These are phyloP conservation scores for Cryptococcus amylolentus DNA, from an alignment of 1,284 basidiomycete species.

Conservation along the genomic window DNA sequence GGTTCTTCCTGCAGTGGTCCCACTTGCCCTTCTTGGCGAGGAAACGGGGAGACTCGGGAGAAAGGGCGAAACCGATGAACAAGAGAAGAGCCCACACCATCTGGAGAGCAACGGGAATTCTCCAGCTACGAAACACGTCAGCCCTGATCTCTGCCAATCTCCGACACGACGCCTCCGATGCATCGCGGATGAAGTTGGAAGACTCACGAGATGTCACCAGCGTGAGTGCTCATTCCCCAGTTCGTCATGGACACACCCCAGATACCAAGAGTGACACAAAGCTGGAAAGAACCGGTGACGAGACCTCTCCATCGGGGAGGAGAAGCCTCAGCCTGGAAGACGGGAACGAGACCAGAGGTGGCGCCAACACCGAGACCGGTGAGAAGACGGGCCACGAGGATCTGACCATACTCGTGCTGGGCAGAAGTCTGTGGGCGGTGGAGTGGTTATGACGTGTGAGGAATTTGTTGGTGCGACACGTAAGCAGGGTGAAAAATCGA, in stretches of 20 bases:
- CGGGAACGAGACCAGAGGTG: constrained; percentile 50
- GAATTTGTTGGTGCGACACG: neutral
- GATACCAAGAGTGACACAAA: constrained; percentile 50
- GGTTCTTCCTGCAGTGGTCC: constrained; percentile 46
- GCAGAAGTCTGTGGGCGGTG: constrained; percentile 28
- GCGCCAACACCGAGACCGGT: constrained; percentile 49
- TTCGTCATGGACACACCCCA: constrained; percentile 50
- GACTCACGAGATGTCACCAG: constrained; percentile 30
- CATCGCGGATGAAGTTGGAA: neutral
- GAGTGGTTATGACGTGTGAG: neutral
- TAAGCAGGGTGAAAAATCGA: no score
- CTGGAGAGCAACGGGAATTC: constrained; percentile 31
- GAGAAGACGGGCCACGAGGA: constrained; percentile 47
- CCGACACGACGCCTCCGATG: neutral
- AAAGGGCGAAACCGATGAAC: constrained; percentile 48
- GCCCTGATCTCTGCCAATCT: neutral
- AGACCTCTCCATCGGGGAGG: constrained; percentile 39
- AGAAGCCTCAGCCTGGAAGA: constrained; percentile 50
- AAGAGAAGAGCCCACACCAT: constrained; percentile 41
- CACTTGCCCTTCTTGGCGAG: constrained; percentile 47
- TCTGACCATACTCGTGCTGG: constrained; percentile 39
- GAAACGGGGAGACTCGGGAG: constrained; percentile 51
- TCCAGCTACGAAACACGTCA: constrained; percentile 18
- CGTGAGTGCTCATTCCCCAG: constrained; percentile 46
- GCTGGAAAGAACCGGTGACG: constrained; percentile 50